Evolutionary conservation across 257 asterid species (phyloP).

Genomic region (Knoxia roxburghii): DNA sequence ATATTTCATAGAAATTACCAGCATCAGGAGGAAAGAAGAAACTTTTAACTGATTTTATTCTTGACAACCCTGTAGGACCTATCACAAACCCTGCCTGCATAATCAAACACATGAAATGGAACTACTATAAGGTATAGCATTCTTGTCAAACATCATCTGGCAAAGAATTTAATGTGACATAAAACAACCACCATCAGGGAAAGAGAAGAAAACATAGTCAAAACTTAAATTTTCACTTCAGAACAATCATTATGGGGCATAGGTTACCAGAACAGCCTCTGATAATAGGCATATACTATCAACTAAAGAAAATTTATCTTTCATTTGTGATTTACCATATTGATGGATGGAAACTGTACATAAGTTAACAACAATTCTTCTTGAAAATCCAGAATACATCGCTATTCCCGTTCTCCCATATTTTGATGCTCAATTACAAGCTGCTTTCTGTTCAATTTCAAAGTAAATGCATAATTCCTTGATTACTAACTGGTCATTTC

Average conservation of each 20-base stretch:
- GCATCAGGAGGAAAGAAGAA: conserved; percentile 62
- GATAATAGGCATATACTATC: background rate
- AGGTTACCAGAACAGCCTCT: background rate
- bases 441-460: background rate
- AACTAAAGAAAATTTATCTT: background rate
- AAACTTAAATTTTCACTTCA: background rate
- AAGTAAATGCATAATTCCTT: background rate
- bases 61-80: conserved; percentile 87
- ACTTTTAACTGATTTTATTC: conserved; percentile 27
- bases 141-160: background rate
- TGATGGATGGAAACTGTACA: background rate
- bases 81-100: conserved; percentile 89
- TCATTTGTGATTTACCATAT: background rate
- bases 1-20: conserved; percentile 70
- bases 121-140: conserved; percentile 7
- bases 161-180: background rate
- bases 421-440: no score
- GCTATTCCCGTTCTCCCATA: background rate
- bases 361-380: background rate
- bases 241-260: background rate
- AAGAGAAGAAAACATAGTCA: background rate
- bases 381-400: background rate
- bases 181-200: background rate
- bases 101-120: conserved; percentile 11
- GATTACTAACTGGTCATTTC: background rate